These are phyloP conservation scores for Adenanthera pavonina DNA, from an alignment of 306 rosid genomes.

Conservation along the genomic window DNA sequence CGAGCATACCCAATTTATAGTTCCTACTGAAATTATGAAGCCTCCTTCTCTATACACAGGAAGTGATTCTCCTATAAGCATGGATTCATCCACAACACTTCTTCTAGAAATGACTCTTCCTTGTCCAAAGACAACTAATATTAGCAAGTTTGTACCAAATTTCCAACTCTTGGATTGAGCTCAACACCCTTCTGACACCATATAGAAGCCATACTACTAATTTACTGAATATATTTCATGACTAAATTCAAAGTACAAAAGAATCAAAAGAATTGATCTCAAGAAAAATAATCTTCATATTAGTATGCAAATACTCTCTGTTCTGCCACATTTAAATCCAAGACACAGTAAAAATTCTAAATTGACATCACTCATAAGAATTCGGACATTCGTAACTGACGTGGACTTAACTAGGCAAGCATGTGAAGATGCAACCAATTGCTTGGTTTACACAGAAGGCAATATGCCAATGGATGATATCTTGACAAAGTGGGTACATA, in stretches of 20 bases:
- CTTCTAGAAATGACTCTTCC: conserved; percentile 88
- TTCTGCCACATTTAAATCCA: conserved; percentile 11
- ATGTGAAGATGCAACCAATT: conserved; percentile 71
- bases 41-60: conserved; percentile 93
- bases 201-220: neutral
- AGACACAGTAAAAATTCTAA: conserved; percentile 23
- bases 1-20: conserved; percentile 85
- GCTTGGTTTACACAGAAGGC: conserved; percentile 61
- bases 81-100: conserved; percentile 98
- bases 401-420: conserved; percentile 55
- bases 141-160: conserved; percentile 17
- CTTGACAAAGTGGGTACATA: conserved; percentile 2
- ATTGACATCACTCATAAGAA: conserved; percentile 70
- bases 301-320: conserved; percentile 19
- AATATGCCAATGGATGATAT: conserved; percentile 29
- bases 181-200: conserved; percentile 25
- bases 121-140: conserved; percentile 44
- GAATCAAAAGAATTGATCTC: conserved; percentile 19
- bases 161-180: conserved; percentile 23
- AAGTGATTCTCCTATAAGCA: conserved; percentile 98
- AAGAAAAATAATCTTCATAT: neutral
- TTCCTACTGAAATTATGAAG: conserved; percentile 85
- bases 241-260: neutral
- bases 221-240: conserved; percentile 16
- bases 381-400: conserved; percentile 50